Evolutionary conservation across 2,329 filamentous ascomycete species (phyloP).

Genomic region (Colletotrichum godetiae): DNA sequence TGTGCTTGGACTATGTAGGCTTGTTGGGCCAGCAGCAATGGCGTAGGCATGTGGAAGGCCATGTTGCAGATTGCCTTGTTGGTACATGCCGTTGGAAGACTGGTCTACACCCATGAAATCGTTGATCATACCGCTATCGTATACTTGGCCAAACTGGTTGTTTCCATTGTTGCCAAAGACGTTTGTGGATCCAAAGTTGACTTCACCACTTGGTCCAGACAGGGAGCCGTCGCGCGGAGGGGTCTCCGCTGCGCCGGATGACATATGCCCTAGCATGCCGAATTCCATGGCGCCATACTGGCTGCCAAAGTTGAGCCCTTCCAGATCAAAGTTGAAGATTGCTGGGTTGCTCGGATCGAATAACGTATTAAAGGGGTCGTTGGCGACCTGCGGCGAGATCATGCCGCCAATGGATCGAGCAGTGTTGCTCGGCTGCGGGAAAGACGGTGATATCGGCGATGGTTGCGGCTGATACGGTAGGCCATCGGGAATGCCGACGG

Average conservation of each 20-base stretch:
- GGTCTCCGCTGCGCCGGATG: conserved; percentile 86
- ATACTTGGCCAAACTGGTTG: conserved; percentile 60
- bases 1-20: conserved; percentile 72
- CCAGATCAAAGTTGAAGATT: conserved; percentile 94
- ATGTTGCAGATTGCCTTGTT: conserved; percentile 70
- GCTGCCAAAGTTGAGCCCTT: conserved; percentile 94
- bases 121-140: conserved; percentile 62
- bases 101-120: conserved; percentile 67
- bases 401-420: conserved; percentile 51
- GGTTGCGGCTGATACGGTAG: conserved; percentile 73
- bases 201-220: conserved; percentile 50
- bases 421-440: conserved; percentile 62
- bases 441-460: conserved; percentile 80
- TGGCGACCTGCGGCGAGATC: conserved; percentile 61
- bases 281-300: conserved; percentile 97
- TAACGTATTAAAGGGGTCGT: conserved; percentile 67
- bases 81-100: conserved; percentile 58
- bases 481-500: conserved; percentile 59
- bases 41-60: conserved; percentile 74
- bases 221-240: conserved; percentile 72
- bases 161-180: conserved; percentile 63
- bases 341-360: conserved; percentile 95
- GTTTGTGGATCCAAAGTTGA: conserved; percentile 55
- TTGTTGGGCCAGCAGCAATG: conserved; percentile 71
- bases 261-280: conserved; percentile 96